Evolutionary conservation across 1,284 basidiomycete species (phyloP).

Genomic region (Ustilago tritici): DNA sequence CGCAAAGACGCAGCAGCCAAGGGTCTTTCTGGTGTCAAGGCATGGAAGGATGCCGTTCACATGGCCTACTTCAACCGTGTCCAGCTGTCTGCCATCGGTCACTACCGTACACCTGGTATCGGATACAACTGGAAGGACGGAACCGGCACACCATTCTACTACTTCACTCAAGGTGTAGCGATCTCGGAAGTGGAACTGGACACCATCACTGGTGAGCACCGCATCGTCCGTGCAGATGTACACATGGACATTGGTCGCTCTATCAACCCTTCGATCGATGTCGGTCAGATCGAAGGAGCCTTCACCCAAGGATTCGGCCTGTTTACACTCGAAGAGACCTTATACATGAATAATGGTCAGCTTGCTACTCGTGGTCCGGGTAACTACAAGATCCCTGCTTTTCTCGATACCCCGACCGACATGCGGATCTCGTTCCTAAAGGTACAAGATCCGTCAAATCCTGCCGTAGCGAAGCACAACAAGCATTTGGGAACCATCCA

Average conservation of each 20-base stretch:
- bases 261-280: constrained; percentile 70
- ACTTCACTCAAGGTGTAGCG: constrained; percentile 66
- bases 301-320: constrained; percentile 64
- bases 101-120: constrained; percentile 68
- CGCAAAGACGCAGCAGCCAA: constrained; percentile 37
- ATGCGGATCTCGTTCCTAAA: constrained; percentile 69
- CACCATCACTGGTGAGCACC: constrained; percentile 68
- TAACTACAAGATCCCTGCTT: constrained; percentile 69
- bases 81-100: constrained; percentile 68
- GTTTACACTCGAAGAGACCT: constrained; percentile 68
- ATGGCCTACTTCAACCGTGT: constrained; percentile 69
- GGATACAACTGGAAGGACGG: constrained; percentile 68
- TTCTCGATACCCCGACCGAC: constrained; percentile 68
- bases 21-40: constrained; percentile 39
- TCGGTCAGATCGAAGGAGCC: constrained; percentile 70
- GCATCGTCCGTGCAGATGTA: constrained; percentile 62
- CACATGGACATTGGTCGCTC: constrained; percentile 70
- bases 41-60: constrained; percentile 62
- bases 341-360: constrained; percentile 68
- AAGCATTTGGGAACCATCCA: constrained; percentile 64
- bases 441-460: constrained; percentile 45
- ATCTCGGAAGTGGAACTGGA: constrained; percentile 70
- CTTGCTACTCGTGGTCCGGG: constrained; percentile 69
- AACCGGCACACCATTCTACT: constrained; percentile 63
- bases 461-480: constrained; percentile 20